These are phyloP conservation scores for Crithidia sp. DNA, from an alignment of 208 protist species.

Conservation along the genomic window DNA sequence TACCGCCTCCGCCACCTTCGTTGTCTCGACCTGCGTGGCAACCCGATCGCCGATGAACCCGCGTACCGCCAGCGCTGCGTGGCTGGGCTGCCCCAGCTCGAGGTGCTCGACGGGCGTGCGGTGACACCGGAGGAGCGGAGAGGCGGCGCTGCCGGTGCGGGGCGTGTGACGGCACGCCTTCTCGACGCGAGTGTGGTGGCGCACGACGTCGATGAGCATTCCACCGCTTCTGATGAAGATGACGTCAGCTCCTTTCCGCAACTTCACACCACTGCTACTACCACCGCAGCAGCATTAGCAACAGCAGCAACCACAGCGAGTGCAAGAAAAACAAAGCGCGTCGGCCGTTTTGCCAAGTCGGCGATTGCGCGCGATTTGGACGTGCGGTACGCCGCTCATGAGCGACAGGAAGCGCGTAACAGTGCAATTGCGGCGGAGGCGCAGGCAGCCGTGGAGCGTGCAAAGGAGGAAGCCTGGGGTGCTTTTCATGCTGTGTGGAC, in stretches of 20 bases:
- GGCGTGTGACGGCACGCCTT: too few relatives aligned
- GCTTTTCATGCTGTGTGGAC: slow-evolving; percentile 71
- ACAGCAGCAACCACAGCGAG: background rate
- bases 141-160: too few relatives aligned
- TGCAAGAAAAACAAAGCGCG: background rate
- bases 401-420: slow-evolving; percentile 16
- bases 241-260: too few relatives aligned
- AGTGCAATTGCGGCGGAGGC: slow-evolving; percentile 17
- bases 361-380: slow-evolving; percentile 42
- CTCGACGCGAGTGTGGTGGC: background rate
- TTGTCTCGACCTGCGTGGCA: slow-evolving; percentile 69
- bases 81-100: slow-evolving; percentile 58
- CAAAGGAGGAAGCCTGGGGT: slow-evolving; percentile 27
- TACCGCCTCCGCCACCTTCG: slow-evolving; percentile 50
- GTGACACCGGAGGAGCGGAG: slow-evolving; percentile 60
- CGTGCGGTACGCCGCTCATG: slow-evolving; percentile 20
- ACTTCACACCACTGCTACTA: too few relatives aligned
- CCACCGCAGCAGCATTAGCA: too few relatives aligned
- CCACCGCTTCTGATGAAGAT: too few relatives aligned
- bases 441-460: slow-evolving; percentile 11
- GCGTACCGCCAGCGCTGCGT: slow-evolving; percentile 73
- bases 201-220: slow-evolving; percentile 12
- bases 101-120: slow-evolving; percentile 65
- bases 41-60: slow-evolving; percentile 68
- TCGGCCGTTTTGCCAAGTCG: slow-evolving; percentile 21